Evolutionary conservation across 2,329 filamentous ascomycete species (phyloP).

Genomic region (Clarireedia monteithiana): DNA sequence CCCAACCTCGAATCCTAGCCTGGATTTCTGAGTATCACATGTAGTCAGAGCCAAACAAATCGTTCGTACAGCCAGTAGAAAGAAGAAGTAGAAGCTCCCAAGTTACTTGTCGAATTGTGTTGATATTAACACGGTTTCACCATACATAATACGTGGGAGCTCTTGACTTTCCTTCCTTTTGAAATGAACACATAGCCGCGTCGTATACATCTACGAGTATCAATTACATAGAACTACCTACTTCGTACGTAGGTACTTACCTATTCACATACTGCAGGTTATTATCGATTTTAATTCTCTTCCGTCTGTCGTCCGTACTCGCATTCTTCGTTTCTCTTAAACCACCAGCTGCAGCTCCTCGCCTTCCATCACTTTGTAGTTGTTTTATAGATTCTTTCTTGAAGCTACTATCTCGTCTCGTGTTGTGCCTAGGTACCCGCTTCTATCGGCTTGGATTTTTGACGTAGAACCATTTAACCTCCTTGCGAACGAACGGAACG

Average conservation of each 20-base stretch:
- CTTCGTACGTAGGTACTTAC: too few relatives aligned
- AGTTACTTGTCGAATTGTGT: background rate
- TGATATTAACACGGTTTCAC: slow-evolving; percentile 10
- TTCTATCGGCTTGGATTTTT: background rate
- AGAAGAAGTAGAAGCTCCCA: background rate
- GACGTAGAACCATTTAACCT: background rate
- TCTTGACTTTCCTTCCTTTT: too few relatives aligned
- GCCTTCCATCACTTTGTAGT: background rate
- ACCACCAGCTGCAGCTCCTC: too few relatives aligned
- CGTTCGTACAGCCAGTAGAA: background rate
- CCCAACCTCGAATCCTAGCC: background rate
- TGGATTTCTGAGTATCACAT: background rate
- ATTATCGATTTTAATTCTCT: too few relatives aligned
- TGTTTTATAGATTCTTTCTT: background rate
- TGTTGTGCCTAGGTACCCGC: background rate
- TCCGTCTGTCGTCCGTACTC: too few relatives aligned
- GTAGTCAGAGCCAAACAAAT: background rate
- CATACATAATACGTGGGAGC: background rate
- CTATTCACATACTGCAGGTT: too few relatives aligned
- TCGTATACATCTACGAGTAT: too few relatives aligned
- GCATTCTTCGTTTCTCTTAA: too few relatives aligned
- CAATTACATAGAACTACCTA: too few relatives aligned
- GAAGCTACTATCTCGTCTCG: background rate
- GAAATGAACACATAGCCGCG: too few relatives aligned
- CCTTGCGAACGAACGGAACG: background rate